Base-by-base conservation (phyloP, 2,329 filamentous ascomycete genomes). In the Aspergillus phoenicis region DNA sequence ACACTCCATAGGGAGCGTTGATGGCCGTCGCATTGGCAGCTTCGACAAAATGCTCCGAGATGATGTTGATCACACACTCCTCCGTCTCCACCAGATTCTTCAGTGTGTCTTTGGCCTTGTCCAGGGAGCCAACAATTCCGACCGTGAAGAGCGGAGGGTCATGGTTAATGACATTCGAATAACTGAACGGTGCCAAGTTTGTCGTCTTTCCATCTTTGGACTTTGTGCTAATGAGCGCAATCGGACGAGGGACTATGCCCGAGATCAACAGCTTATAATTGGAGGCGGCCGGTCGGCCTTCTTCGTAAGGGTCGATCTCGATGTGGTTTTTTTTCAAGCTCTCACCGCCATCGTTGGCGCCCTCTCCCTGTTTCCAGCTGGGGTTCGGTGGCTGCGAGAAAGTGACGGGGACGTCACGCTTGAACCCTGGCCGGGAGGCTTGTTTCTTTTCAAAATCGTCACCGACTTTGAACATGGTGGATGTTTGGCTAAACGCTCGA, bases 261-360 rank as follows among this genome's bases (percentile, higher is more conserved):
- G 87, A 91, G 76, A 97, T 96, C 63, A 97, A 82, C 13, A 97
- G 85, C 78, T 96, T 97, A 85, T 98, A 97, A 83, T 97, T 97
- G 79, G 85, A 87, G 1, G 81, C 78, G 0, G 86, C 78, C 0
- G 87, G 83, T 0, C 93, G 85, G 33, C 88, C 90, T 28, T 87
- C 80, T 59, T 84, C 89, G 74, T 93, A 87, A 0, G 93, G 93
- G 75, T 97, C 89, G 69, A 97, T 96, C 71, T 88, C 81, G 65
- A 94, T 77, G 78, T 97, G 91, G 1, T 80, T 74, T 61, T 86
- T 85, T 58, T 80, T 73, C 64, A 85, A 70, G 59, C 77, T 76
- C 53, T 78, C 78, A 11, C 83, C 82, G 17, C 75, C 72, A 63
- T 81, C 77, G 30, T 77, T 81, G 2, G 71, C 76, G 3, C 79